Conservation (phyloP, 2,329 filamentous ascomycete genomes). For the Xylaria arbuscula region DNA sequence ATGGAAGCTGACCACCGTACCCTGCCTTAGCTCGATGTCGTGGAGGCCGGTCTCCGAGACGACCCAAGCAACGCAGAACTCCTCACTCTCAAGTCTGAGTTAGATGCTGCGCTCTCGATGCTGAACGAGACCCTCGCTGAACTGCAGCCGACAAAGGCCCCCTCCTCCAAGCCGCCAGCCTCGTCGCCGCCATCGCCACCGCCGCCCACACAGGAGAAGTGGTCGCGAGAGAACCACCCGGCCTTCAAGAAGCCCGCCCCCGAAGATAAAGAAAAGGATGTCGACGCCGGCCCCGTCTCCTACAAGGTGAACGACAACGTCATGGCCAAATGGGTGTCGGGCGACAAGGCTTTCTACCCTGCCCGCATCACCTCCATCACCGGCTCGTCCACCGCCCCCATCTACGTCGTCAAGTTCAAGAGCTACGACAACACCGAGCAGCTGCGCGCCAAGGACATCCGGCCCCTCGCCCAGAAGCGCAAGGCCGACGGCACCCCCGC, state of each 20-base stretch:
- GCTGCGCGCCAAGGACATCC: conserved; percentile 82
- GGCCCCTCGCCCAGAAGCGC: conserved; percentile 82
- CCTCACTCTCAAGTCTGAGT: conserved; percentile 79
- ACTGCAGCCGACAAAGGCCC: conserved; percentile 71
- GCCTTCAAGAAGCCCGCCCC: conserved; percentile 72
- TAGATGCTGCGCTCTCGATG: conserved; percentile 82
- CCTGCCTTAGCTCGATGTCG: conserved; percentile 74
- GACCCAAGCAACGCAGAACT: conserved; percentile 85
- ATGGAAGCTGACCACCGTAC: conserved; percentile 17
- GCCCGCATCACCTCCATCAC: conserved; percentile 94
- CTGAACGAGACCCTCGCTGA: conserved; percentile 85
- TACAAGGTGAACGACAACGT: conserved; percentile 92
- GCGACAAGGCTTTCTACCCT: conserved; percentile 90
- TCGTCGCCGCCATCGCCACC: conserved; percentile 63
- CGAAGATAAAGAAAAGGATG: conserved; percentile 55
- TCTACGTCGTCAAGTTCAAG: conserved; percentile 96
- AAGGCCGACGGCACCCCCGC: conserved; percentile 83
- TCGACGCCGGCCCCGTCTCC: conserved; percentile 62
- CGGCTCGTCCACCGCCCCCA: conserved; percentile 87
- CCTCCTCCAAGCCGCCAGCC: conserved; percentile 56
- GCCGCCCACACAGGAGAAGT: conserved; percentile 74
- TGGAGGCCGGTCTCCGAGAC: conserved; percentile 79
- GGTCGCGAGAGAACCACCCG: conserved; percentile 83
- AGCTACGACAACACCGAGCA: conserved; percentile 88
- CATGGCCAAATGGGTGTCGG: conserved; percentile 88